A percentile compares a stretch with the other conserved stretches of the same genome.
Evolutionary conservation across 2,329 filamentous ascomycete genomes (phyloP).

Genomic region (Nannizziopsis arthrosporioides): DNA sequence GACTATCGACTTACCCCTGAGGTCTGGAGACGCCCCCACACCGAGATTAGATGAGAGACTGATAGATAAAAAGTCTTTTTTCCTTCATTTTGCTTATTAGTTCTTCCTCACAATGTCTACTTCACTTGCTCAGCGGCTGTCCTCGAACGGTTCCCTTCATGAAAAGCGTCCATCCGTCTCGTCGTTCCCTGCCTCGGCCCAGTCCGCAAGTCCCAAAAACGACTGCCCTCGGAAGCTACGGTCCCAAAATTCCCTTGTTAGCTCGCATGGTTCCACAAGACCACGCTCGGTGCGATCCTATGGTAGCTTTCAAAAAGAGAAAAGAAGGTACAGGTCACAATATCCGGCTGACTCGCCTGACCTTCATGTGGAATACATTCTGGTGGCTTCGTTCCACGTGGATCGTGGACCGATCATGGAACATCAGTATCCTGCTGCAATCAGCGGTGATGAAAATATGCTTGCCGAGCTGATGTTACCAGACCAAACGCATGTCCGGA

Average conservation of each 20-base stretch:
- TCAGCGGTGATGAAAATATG: slow-evolving; percentile 97
- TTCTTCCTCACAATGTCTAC: slow-evolving; percentile 24
- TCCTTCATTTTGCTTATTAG: neutral
- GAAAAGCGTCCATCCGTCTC: slow-evolving; percentile 48
- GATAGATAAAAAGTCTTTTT: neutral
- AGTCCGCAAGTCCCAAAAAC: slow-evolving; percentile 29
- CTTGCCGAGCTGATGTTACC: slow-evolving; percentile 96
- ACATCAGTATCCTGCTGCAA: slow-evolving; percentile 88
- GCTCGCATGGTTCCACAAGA: slow-evolving; percentile 29
- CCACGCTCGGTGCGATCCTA: slow-evolving; percentile 26
- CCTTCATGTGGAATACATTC: slow-evolving; percentile 97
- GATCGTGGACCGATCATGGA: slow-evolving; percentile 96
- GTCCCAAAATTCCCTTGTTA: slow-evolving; percentile 50
- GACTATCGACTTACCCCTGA: slow-evolving; percentile 1
- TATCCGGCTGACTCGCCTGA: slow-evolving; percentile 63
- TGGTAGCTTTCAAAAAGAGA: slow-evolving; percentile 15
- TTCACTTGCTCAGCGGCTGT: slow-evolving; percentile 30
- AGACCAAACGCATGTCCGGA: slow-evolving; percentile 86
- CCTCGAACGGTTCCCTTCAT: slow-evolving; percentile 28
- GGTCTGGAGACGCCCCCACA: neutral
- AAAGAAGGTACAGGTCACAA: slow-evolving; percentile 51
- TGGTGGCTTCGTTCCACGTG: slow-evolving; percentile 95
- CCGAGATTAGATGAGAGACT: neutral
- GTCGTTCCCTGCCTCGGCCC: slow-evolving; percentile 45
- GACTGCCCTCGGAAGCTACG: slow-evolving; percentile 46